Evolutionary conservation across 441 rosid genomes (phyloP).

Genomic region (Euphorbia celastroides): DNA sequence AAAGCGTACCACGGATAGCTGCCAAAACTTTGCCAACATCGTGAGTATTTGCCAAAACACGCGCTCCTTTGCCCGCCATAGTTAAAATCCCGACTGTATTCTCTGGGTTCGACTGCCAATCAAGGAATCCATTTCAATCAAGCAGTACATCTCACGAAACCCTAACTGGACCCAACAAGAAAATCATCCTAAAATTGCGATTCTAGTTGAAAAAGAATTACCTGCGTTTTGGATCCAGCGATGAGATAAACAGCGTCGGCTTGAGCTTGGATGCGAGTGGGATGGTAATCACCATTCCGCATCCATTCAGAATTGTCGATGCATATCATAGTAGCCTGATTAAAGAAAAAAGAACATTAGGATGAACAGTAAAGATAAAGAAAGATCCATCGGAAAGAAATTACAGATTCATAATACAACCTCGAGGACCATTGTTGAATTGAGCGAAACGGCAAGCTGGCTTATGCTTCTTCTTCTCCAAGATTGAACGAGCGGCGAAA

Average conservation of each 20-base stretch:
- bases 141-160: conserved; percentile 8
- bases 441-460: background rate
- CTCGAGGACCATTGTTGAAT: conserved; percentile 81
- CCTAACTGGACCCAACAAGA: too few relatives aligned
- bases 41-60: conserved; percentile 82
- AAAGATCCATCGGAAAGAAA: background rate
- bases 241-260: conserved; percentile 87
- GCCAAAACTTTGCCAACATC: conserved; percentile 88
- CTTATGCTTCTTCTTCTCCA: too few relatives aligned
- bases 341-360: background rate
- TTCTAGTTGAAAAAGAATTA: conserved; percentile 16
- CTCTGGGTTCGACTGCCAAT: conserved; percentile 79
- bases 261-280: conserved; percentile 79
- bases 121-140: background rate
- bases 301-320: conserved; percentile 96
- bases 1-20: conserved; percentile 66
- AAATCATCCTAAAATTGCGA: too few relatives aligned
- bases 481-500: too few relatives aligned
- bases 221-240: conserved; percentile 93
- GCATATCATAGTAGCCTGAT: conserved; percentile 88
- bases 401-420: conserved; percentile 20
- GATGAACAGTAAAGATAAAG: background rate
- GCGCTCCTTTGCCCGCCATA: conserved; percentile 91
- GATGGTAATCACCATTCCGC: conserved; percentile 94
- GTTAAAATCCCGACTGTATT: conserved; percentile 58